These are phyloP conservation scores for Rosa chinensis DNA, from an alignment of 306 rosid species.

Conservation along the genomic window DNA sequence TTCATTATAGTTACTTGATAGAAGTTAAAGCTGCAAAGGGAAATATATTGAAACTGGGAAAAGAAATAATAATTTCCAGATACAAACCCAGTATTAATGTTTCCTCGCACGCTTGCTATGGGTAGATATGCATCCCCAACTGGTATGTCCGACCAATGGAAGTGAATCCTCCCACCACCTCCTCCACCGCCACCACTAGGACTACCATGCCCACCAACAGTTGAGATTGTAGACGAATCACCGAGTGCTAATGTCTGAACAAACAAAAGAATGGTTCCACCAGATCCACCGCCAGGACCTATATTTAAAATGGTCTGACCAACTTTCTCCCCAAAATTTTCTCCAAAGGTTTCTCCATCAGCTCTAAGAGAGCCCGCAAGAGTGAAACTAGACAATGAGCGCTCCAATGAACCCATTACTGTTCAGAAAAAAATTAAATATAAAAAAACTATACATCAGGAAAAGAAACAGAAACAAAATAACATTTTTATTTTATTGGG, in stretches of 20 bases:
- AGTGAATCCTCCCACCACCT: constrained; percentile 97
- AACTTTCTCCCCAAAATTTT: constrained; percentile 41
- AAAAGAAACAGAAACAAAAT: neutral
- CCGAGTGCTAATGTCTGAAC: constrained; percentile 61
- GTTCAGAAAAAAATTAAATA: constrained; percentile 15
- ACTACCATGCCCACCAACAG: constrained; percentile 86
- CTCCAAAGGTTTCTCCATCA: constrained; percentile 88
- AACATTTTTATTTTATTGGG: neutral
- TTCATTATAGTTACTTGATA: neutral
- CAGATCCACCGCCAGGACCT: constrained; percentile 99
- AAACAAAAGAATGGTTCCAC: constrained; percentile 92
- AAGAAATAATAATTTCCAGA: constrained; percentile 1
- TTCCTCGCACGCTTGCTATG: constrained; percentile 71
- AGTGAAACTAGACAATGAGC: constrained; percentile 69
- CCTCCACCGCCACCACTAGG: constrained; percentile 91
- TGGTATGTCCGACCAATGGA: constrained; percentile 84
- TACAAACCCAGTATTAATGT: constrained; percentile 69
- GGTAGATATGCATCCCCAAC: constrained; percentile 89
- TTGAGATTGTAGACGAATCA: constrained; percentile 65
- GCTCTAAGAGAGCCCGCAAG: constrained; percentile 76
- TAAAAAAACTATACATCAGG: constrained; percentile 4
- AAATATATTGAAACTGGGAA: neutral
- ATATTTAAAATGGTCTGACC: constrained; percentile 42
- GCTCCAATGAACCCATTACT: constrained; percentile 96
- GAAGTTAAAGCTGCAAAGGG: neutral